phyloP scores from a whole-genome alignment of 495 filamentous ascomycete genomes.

The Annulohypoxylon moriforme region DNA sequence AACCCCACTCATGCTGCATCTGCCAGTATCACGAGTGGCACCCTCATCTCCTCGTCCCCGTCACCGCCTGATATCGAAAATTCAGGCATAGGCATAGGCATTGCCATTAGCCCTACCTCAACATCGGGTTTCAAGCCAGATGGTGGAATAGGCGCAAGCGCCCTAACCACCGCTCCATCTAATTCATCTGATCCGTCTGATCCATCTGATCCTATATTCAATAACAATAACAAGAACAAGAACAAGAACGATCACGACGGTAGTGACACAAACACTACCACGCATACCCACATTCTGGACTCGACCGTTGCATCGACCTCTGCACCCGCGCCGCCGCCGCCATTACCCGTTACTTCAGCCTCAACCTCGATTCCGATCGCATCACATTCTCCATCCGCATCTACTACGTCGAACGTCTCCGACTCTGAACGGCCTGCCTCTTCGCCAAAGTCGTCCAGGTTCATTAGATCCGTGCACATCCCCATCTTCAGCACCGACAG shows the following conservation, averaged over 20 bases:
- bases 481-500: slow-evolving; percentile 38
- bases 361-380: slow-evolving; percentile 27
- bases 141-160: slow-evolving; percentile 34
- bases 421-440: slow-evolving; percentile 17
- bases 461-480: slow-evolving; percentile 40
- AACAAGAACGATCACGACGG: not conserved
- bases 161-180: slow-evolving; percentile 18
- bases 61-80: slow-evolving; percentile 36
- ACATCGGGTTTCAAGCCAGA: slow-evolving; percentile 5
- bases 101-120: slow-evolving; percentile 2
- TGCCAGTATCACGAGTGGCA: slow-evolving; percentile 23
- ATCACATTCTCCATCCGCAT: slow-evolving; percentile 21
- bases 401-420: slow-evolving; percentile 8
- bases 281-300: slow-evolving; percentile 2
- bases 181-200: slow-evolving; percentile 16
- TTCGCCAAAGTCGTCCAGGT: slow-evolving; percentile 39
- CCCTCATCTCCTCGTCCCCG: slow-evolving; percentile 28
- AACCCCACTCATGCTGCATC: slow-evolving; percentile 21
- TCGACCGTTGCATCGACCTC: slow-evolving; percentile 30
- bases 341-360: slow-evolving; percentile 28
- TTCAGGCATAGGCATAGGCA: not conserved
- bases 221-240: not conserved
- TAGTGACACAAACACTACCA: slow-evolving; percentile 17
- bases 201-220: slow-evolving; percentile 6
- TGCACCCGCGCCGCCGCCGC: slow-evolving; percentile 32